A percentile compares a stretch with the other conserved stretches of the same genome.
These are phyloP conservation scores for Turnera subulata DNA, from an alignment of 345 rosid species.

Conservation along the genomic window DNA sequence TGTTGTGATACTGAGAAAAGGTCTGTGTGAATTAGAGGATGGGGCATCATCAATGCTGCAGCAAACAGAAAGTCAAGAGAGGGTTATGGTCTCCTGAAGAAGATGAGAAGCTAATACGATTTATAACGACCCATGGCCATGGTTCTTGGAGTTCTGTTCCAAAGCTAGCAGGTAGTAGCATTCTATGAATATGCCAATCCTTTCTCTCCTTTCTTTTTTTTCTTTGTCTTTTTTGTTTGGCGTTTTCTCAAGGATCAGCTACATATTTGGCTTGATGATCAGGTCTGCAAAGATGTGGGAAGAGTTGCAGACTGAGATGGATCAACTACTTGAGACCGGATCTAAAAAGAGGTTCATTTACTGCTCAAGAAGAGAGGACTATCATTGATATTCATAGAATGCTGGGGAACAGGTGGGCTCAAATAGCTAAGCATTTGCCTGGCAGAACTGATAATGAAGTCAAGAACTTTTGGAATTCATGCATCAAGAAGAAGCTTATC, in stretches of 20 bases:
- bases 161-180: conserved; percentile 39
- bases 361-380: conserved; percentile 45
- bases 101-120: conserved; percentile 49
- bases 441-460: conserved; percentile 65
- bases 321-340: conserved; percentile 62
- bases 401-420: conserved; percentile 64
- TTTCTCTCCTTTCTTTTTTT: background rate
- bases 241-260: background rate
- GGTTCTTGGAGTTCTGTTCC: conserved; percentile 66
- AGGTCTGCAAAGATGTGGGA: conserved; percentile 66
- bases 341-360: conserved; percentile 51
- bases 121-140: conserved; percentile 44
- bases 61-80: conserved; percentile 62
- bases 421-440: conserved; percentile 63
- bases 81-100: conserved; percentile 71
- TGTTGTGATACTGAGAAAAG: background rate
- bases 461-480: conserved; percentile 63
- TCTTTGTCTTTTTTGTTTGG: background rate
- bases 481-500: conserved; percentile 61
- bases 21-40: conserved; percentile 13
- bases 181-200: too few relatives aligned
- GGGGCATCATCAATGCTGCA: conserved; percentile 63
- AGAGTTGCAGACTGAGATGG: conserved; percentile 67
- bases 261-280: background rate
- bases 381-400: conserved; percentile 50